Percentiles rank a stretch among this genome's conserved stretches.
Conservation (phyloP, 768 basidiomycete genomes). For the Dentipellis sp. region DNA sequence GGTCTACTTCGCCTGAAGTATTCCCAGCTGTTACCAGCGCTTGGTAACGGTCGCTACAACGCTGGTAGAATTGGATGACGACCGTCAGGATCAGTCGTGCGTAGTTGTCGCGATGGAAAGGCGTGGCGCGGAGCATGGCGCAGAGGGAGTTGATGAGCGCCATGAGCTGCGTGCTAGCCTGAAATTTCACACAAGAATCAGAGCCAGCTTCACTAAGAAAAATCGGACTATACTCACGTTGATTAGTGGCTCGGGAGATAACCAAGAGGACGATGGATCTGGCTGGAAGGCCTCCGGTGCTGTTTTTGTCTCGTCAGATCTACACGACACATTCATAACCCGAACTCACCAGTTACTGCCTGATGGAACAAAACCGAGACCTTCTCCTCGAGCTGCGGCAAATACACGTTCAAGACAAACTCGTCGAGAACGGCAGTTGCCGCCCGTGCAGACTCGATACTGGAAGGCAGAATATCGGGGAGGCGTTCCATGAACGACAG, state of each 20-base stretch:
- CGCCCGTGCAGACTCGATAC: slow-evolving; percentile 51
- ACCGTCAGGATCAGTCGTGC: slow-evolving; percentile 88
- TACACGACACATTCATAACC: background rate
- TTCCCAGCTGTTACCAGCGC: slow-evolving; percentile 43
- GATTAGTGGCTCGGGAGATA: slow-evolving; percentile 66
- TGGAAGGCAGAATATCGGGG: slow-evolving; percentile 62
- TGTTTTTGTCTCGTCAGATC: slow-evolving; percentile 18
- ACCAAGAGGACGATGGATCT: slow-evolving; percentile 55
- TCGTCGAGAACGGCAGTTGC: slow-evolving; percentile 78
- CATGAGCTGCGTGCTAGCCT: slow-evolving; percentile 82
- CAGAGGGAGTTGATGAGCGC: slow-evolving; percentile 88
- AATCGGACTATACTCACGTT: slow-evolving; percentile 35
- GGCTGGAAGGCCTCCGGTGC: slow-evolving; percentile 84
- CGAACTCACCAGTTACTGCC: slow-evolving; percentile 57
- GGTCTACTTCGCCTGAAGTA: slow-evolving; percentile 21
- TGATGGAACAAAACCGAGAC: slow-evolving; percentile 82
- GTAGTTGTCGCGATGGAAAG: slow-evolving; percentile 94
- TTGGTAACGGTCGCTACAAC: slow-evolving; percentile 84
- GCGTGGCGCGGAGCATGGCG: slow-evolving; percentile 81
- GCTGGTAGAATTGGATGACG: slow-evolving; percentile 93
- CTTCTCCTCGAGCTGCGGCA: slow-evolving; percentile 94
- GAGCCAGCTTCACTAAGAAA: background rate
- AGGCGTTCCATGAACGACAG: slow-evolving; percentile 74
- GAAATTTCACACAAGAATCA: background rate
- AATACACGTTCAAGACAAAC: slow-evolving; percentile 85